A percentile compares a stretch with the other conserved stretches of the same genome.
phyloP scores from a whole-genome alignment of 768 basidiomycete species.

The Amanita rubescens region DNA sequence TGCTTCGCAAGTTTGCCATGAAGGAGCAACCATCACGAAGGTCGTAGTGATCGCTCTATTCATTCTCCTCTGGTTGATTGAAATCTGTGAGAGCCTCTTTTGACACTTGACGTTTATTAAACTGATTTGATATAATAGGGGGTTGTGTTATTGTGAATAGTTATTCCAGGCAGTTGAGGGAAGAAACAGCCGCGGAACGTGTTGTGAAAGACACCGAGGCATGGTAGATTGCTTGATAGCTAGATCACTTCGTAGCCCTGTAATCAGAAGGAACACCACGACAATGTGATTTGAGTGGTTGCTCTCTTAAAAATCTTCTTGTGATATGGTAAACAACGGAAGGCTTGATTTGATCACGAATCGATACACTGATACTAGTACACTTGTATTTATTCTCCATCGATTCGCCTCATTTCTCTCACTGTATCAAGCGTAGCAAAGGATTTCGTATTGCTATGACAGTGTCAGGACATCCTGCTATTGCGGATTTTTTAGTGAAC shows the following conservation, averaged over 20 bases:
- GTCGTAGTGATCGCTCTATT: constrained; percentile 34
- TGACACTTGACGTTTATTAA: not conserved
- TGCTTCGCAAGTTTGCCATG: constrained; percentile 28
- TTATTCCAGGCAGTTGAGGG: constrained; percentile 37
- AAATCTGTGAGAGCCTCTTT: constrained; percentile 32
- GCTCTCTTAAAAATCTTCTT: not conserved
- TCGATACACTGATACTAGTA: no score
- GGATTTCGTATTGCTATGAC: constrained; percentile 28
- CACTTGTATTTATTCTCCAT: not conserved
- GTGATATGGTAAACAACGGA: not conserved
- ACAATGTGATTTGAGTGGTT: not conserved
- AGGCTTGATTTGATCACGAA: not conserved
- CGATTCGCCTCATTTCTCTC: constrained; percentile 5
- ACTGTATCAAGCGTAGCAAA: constrained; percentile 23
- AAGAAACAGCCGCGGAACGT: constrained; percentile 31
- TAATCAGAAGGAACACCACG: not conserved
- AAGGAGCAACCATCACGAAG: constrained; percentile 33
- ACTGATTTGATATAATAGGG: constrained; percentile 22
- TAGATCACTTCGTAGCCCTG: not conserved
- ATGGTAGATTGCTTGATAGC: constrained; percentile 24
- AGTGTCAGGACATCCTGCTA: not conserved
- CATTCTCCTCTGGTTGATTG: constrained; percentile 39
- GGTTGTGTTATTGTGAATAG: constrained; percentile 39
- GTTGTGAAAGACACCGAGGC: constrained; percentile 38
- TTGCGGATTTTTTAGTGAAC: constrained; percentile 3